Evolutionary conservation across 805 yeast species (phyloP).

Genomic region (Naumovozyma baii): DNA sequence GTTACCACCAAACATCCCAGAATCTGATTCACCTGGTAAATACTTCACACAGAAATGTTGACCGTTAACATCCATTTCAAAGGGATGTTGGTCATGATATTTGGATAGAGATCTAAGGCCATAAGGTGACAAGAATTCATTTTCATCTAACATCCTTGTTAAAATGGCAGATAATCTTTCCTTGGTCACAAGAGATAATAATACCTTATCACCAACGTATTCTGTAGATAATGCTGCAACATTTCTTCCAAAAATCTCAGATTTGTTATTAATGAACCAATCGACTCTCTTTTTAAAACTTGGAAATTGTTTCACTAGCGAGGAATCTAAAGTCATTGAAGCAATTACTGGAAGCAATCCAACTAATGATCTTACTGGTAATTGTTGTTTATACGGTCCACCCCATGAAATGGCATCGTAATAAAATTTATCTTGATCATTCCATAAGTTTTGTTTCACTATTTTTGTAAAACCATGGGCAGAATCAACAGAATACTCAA

Average conservation of each 20-base stretch:
- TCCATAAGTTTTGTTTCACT: constrained; percentile 69
- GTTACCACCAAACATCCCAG: constrained; percentile 93
- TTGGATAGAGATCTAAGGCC: constrained; percentile 87
- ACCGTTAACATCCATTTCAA: constrained; percentile 74
- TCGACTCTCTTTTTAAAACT: constrained; percentile 71
- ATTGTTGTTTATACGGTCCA: constrained; percentile 49
- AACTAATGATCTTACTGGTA: constrained; percentile 82
- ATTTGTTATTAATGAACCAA: constrained; percentile 72
- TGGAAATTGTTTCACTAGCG: constrained; percentile 65
- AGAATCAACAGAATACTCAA: constrained; percentile 29
- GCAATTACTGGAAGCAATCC: constrained; percentile 91
- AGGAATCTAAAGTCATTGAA: constrained; percentile 78
- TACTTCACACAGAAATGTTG: constrained; percentile 59
- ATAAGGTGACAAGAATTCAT: constrained; percentile 72
- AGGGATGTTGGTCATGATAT: constrained; percentile 76
- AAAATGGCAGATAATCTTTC: constrained; percentile 70
- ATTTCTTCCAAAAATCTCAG: constrained; percentile 64
- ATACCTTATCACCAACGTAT: constrained; percentile 64
- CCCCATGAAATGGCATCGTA: constrained; percentile 88
- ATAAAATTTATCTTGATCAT: constrained; percentile 78
- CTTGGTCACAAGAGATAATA: constrained; percentile 69
- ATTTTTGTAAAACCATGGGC: constrained; percentile 34
- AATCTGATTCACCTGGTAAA: constrained; percentile 81
- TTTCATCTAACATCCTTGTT: constrained; percentile 73
- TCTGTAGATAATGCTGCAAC: constrained; percentile 65